Conservation (phyloP, 768 basidiomycete genomes). For the Tulasnella calospora region DNA sequence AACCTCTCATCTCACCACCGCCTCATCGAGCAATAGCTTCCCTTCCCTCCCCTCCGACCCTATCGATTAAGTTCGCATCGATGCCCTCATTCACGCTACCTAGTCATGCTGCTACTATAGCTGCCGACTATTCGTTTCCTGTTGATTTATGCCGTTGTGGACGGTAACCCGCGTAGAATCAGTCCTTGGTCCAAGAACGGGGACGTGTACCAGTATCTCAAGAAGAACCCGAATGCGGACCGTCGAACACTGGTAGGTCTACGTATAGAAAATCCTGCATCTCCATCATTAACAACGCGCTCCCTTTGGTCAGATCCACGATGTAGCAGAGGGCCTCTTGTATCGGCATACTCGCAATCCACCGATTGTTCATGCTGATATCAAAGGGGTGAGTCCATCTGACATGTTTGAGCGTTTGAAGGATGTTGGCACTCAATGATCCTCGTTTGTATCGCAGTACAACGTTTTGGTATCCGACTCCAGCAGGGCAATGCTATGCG, state of each 20-base stretch:
- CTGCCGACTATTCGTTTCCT: not conserved
- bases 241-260: conserved; percentile 1
- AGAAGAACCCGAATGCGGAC: not conserved
- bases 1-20: not conserved
- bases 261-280: too few species aligned
- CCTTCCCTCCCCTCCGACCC: not conserved
- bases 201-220: conserved; percentile 1
- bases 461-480: not conserved
- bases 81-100: not conserved
- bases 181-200: not conserved
- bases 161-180: not conserved
- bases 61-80: conserved; percentile 2
- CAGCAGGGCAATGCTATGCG: not conserved
- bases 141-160: not conserved
- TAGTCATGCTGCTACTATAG: not conserved
- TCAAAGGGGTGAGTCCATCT: conserved; percentile 8
- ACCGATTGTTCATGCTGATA: not conserved
- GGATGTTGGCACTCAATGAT: not conserved
- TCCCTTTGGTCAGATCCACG: not conserved
- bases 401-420: not conserved
- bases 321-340: conserved; percentile 1
- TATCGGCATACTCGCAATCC: not conserved
- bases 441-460: not conserved
- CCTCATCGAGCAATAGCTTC: not conserved
- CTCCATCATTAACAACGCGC: not conserved